Percentiles rank a stretch among this genome's conserved stretches.
phyloP scores from a whole-genome alignment of 306 rosid genomes.

The Coriaria nepalensis region DNA sequence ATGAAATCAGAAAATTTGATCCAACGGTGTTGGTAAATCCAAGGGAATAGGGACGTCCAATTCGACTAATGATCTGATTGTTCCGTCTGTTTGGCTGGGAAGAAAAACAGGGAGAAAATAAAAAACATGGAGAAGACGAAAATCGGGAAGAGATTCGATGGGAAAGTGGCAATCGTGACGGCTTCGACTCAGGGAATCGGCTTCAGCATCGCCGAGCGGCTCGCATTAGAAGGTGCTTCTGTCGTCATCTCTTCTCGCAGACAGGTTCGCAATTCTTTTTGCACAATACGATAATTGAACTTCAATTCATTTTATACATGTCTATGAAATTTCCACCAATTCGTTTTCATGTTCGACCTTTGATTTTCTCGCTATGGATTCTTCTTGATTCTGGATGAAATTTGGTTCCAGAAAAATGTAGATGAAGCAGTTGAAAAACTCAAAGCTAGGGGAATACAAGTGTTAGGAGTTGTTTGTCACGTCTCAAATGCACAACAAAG shows the following conservation, averaged over 20 bases:
- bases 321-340: neutral
- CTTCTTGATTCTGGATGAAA: constrained; percentile 8
- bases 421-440: constrained; percentile 69
- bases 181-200: constrained; percentile 98
- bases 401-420: constrained; percentile 58
- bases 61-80: too few species aligned
- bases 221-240: constrained; percentile 84
- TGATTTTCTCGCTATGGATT: too few species aligned
- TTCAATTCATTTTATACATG: too few species aligned
- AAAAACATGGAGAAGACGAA: constrained; percentile 29
- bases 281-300: neutral
- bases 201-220: constrained; percentile 67
- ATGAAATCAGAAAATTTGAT: too few species aligned
- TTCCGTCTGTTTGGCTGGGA: too few species aligned
- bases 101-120: too few species aligned
- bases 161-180: constrained; percentile 74
- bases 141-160: constrained; percentile 42
- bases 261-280: constrained; percentile 35
- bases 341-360: neutral
- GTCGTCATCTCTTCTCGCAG: constrained; percentile 82
- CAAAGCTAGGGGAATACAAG: constrained; percentile 60
- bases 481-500: constrained; percentile 72
- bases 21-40: too few species aligned
- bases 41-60: too few species aligned
- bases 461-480: constrained; percentile 65